These are phyloP conservation scores for Toxoplasma gondii DNA, from an alignment of 169 alveolate genomes.

Conservation along the genomic window DNA sequence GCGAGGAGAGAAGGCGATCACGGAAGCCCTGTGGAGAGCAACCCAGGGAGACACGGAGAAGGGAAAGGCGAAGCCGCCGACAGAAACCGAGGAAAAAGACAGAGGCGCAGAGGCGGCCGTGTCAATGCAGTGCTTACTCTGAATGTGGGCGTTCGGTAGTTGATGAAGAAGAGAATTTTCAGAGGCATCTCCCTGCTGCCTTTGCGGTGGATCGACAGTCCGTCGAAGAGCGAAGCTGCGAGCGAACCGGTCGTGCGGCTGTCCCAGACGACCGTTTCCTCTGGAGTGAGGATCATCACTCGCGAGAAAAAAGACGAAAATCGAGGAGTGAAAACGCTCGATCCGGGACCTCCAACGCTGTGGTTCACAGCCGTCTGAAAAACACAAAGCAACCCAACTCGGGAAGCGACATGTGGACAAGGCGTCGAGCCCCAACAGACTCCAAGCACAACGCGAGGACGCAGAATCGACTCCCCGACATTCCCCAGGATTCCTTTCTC, in stretches of 20 bases:
- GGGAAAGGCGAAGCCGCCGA: neutral
- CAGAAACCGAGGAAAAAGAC: neutral
- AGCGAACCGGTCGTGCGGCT: conserved; percentile 14
- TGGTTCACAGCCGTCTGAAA: neutral
- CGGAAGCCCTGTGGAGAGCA: neutral
- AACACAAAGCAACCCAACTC: no score
- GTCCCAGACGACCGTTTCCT: conserved; percentile 24
- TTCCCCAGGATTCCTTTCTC: no score
- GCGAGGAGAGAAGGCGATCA: neutral
- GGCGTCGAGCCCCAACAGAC: no score
- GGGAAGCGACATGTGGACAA: no score
- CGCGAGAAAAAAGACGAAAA: conserved; percentile 28
- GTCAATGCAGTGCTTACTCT: neutral
- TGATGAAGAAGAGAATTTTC: conserved; percentile 42
- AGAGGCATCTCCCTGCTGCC: conserved; percentile 22
- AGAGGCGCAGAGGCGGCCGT: neutral
- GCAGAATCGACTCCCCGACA: no score
- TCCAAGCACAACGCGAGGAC: no score
- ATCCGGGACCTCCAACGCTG: neutral
- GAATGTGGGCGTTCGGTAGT: conserved; percentile 34
- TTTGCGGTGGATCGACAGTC: conserved; percentile 25
- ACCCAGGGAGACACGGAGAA: neutral
- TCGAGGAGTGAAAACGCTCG: neutral
- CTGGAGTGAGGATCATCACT: neutral
- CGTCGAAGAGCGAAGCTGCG: conserved; percentile 21